phyloP scores from a whole-genome alignment of 768 basidiomycete species.

The Phanerodontia chrysosporium region DNA sequence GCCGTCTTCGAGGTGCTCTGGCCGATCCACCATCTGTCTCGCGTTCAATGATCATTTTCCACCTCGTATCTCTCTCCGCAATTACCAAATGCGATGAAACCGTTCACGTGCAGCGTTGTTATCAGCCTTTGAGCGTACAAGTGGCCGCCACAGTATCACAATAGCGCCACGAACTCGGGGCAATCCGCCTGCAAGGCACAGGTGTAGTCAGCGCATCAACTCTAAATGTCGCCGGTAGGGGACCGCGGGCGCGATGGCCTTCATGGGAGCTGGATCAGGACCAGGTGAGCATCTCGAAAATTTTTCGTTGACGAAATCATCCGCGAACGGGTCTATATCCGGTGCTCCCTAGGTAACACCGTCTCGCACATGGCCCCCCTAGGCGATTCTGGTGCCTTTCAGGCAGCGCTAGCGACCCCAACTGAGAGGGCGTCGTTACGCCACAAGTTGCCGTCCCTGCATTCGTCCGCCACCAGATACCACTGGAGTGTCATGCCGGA shows the following conservation, averaged over 20 bases:
- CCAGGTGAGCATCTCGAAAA: conserved; percentile 1
- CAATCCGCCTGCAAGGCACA: too few relatives aligned
- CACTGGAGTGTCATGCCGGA: neutral
- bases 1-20: too few relatives aligned
- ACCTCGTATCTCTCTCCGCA: too few relatives aligned
- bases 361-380: neutral
- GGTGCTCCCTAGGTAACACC: neutral
- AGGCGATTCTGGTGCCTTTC: neutral
- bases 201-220: neutral
- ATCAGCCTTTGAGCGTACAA: too few relatives aligned
- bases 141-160: too few relatives aligned
- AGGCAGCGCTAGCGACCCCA: neutral
- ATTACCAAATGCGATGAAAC: too few relatives aligned
- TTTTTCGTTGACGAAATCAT: conserved; percentile 2
- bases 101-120: too few relatives aligned
- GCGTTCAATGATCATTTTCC: too few relatives aligned
- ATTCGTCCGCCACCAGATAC: neutral
- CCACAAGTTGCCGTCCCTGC: neutral
- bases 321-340: neutral
- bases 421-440: neutral
- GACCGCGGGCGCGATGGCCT: too few relatives aligned
- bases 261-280: neutral
- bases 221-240: too few relatives aligned
- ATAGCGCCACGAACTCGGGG: too few relatives aligned
- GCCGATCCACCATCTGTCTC: too few relatives aligned